phyloP scores from a whole-genome alignment of 768 basidiomycete genomes.

The Dentipellis fragilis region DNA sequence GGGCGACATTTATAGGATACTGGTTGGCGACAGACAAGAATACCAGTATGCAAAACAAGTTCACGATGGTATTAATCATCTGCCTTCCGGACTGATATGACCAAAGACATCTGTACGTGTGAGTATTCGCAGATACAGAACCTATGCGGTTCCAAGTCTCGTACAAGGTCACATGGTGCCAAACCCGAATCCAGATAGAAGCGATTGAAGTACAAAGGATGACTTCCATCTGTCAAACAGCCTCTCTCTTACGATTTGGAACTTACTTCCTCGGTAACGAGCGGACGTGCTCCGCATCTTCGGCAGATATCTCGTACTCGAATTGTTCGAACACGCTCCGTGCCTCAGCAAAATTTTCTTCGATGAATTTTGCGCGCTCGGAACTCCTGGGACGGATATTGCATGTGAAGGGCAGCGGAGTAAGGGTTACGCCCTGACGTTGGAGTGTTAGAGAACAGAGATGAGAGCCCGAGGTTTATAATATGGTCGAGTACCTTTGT shows the following conservation, averaged over 20 bases:
- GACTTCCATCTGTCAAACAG: not conserved
- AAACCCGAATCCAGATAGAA: not conserved
- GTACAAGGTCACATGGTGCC: not conserved
- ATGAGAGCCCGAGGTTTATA: too few relatives aligned
- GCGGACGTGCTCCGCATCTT: not conserved
- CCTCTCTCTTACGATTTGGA: not conserved
- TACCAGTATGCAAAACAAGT: too few relatives aligned
- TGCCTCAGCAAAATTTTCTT: not conserved
- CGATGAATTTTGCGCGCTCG: not conserved
- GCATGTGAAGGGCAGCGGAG: not conserved
- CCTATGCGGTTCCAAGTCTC: not conserved
- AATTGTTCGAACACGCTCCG: not conserved
- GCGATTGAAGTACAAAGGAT: not conserved
- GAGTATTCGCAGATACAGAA: not conserved
- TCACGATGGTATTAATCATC: too few relatives aligned
- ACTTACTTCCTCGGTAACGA: not conserved
- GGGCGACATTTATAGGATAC: too few relatives aligned
- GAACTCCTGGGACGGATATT: not conserved
- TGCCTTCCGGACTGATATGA: too few relatives aligned
- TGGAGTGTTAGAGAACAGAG: not conserved
- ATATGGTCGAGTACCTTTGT: not conserved
- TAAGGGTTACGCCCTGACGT: not conserved
- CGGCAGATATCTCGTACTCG: not conserved
- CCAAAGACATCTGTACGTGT: too few relatives aligned
- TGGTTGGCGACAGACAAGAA: too few relatives aligned